A percentile compares a stretch with the other conserved stretches of the same genome.
Evolutionary conservation across 2,329 filamentous ascomycete genomes (phyloP).

Genomic region (Phialophora verrucosa): DNA sequence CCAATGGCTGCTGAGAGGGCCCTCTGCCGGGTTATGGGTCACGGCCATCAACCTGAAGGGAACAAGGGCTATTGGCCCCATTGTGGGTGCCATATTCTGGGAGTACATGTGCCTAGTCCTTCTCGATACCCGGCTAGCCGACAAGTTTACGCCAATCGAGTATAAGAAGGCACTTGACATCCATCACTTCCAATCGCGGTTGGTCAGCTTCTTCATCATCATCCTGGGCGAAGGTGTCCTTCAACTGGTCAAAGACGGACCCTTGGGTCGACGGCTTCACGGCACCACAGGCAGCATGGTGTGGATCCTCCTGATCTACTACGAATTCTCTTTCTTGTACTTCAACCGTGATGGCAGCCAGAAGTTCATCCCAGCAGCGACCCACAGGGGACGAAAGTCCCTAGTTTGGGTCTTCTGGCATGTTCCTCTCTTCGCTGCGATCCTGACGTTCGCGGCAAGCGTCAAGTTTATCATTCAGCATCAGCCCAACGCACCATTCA

Average conservation of each 20-base stretch:
- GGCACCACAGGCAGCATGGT: slow-evolving; percentile 52
- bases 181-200: slow-evolving; percentile 57
- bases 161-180: slow-evolving; percentile 59
- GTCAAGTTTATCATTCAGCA: slow-evolving; percentile 11
- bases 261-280: slow-evolving; percentile 54
- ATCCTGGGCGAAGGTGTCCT: slow-evolving; percentile 60
- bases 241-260: slow-evolving; percentile 55
- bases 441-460: slow-evolving; percentile 10
- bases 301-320: slow-evolving; percentile 49
- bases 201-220: slow-evolving; percentile 60
- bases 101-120: slow-evolving; percentile 54
- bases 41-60: slow-evolving; percentile 48
- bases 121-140: slow-evolving; percentile 50
- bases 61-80: slow-evolving; percentile 51
- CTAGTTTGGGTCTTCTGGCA: slow-evolving; percentile 16
- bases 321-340: slow-evolving; percentile 15
- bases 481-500: background rate
- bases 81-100: slow-evolving; percentile 51
- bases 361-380: slow-evolving; percentile 10
- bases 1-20: slow-evolving; percentile 51
- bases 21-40: slow-evolving; percentile 53
- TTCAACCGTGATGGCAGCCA: slow-evolving; percentile 21
- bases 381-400: background rate
- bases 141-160: slow-evolving; percentile 50
- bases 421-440: slow-evolving; percentile 13